phyloP scores from a whole-genome alignment of 768 basidiomycete species.

The Cubamyces sp. region DNA sequence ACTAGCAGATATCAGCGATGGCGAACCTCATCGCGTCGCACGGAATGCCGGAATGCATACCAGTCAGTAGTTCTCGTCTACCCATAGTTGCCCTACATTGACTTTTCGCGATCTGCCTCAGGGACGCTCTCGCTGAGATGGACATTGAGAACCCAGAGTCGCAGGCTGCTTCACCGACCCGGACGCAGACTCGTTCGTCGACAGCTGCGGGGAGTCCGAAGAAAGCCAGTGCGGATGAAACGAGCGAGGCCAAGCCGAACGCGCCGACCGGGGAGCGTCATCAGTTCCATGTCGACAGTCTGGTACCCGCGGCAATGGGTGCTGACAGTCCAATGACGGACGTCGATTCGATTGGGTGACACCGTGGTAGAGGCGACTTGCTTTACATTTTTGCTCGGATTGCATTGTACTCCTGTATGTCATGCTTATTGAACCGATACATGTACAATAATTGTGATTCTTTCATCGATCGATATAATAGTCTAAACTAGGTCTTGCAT shows the following conservation, averaged over 20 bases:
- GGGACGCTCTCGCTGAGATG: conserved; percentile 23
- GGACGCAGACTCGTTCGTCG: not conserved
- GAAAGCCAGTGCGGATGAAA: not conserved
- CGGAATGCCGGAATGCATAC: conserved; percentile 65
- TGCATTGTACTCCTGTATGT: no score
- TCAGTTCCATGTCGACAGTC: not conserved
- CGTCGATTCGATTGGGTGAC: conserved; percentile 6
- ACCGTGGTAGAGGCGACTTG: not conserved
- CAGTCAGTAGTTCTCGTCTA: conserved; percentile 44
- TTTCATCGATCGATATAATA: no score
- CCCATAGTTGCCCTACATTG: not conserved
- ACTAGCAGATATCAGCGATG: conserved; percentile 60
- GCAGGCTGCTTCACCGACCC: not conserved
- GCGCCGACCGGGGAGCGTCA: not conserved
- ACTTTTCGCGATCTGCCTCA: not conserved
- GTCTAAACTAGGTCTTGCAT: no score
- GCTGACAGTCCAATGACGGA: conserved; percentile 25
- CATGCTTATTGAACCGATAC: no score
- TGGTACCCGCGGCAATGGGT: conserved; percentile 12
- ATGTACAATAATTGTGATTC: no score
- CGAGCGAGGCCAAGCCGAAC: not conserved
- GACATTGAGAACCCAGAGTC: conserved; percentile 1
- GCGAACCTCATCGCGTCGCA: conserved; percentile 54
- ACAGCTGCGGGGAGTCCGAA: not conserved
- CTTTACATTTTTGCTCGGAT: not conserved